Conservation (phyloP, 202 grass and related monocot genomes). For the Zizania palustris region DNA sequence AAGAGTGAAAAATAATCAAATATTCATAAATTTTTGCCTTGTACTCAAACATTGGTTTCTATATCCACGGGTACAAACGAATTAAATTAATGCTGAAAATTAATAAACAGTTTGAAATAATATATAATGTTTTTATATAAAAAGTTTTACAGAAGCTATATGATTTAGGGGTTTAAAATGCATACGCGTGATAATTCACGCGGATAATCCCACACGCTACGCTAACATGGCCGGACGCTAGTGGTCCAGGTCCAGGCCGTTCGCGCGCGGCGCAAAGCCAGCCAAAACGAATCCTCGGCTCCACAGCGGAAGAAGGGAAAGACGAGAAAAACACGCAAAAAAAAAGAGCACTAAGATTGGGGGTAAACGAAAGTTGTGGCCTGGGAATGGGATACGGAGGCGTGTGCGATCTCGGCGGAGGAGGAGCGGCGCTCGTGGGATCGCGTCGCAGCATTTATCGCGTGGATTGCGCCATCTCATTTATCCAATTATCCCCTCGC, state of each 20-base stretch:
- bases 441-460: slow-evolving; percentile 49
- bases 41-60: no score
- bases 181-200: no score
- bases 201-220: background rate
- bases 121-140: no score
- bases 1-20: no score
- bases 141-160: no score
- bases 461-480: no score
- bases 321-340: background rate
- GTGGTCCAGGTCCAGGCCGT: slow-evolving; percentile 41
- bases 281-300: slow-evolving; percentile 8
- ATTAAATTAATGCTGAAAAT: no score
- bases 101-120: no score
- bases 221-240: slow-evolving; percentile 38
- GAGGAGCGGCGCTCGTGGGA: slow-evolving; percentile 42
- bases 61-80: no score
- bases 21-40: no score
- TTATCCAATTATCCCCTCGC: no score
- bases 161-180: no score
- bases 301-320: background rate
- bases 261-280: background rate
- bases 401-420: slow-evolving; percentile 37
- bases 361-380: slow-evolving; percentile 44
- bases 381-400: slow-evolving; percentile 12
- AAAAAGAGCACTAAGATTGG: background rate